Base-by-base conservation (phyloP, 805 yeast genomes). In the Candida maris region DNA sequence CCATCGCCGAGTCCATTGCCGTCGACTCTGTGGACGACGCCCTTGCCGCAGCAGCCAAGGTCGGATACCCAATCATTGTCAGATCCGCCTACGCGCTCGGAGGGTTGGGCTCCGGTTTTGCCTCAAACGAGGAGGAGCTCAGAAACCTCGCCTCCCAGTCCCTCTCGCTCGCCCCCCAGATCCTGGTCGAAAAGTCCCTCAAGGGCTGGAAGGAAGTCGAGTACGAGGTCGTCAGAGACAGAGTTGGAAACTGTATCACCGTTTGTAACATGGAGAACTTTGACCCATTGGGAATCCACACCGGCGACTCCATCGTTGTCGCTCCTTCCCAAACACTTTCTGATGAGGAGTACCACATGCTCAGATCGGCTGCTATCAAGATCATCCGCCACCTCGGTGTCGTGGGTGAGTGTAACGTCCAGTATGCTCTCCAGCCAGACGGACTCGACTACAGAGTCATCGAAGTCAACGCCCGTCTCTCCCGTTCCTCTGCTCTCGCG, bases 201-300 rank as follows among this genome's bases (percentile, higher is more conserved):
- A 91, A 89, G 71, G 98, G 98, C 48, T 91, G 98, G 98, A 91
- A 91, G 65, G 98, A 91, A 67, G 94, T 91, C 45, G 98, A 91
- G 68, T 91, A 91, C 64, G 98, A 91, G 71, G 98, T 91, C 48
- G 97, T 91, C 39, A 83, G 98, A 61, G 98, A 91, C 70, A 77
- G 93, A 47, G 93, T 84, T 38, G 96, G 83, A 50, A 91, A 91
- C 76, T 91, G 98, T 75, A 91, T 91, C 61, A 91, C 98, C 29
- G 98, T 91, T 36, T 91, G 98, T 75, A 91, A 91, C 67, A 91
- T 91, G 98, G 98, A 91, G 70, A 91, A 91, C 71, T 91, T 91
- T 53, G 98, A 91, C 66, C 98, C 98, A 29, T 77, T 91, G 52
- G 98, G 98, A 52, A 84, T 91, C 55, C 98, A 91, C 68, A 91